Base-by-base conservation (phyloP, 768 basidiomycete species). In the Coprinopsis sp. region DNA sequence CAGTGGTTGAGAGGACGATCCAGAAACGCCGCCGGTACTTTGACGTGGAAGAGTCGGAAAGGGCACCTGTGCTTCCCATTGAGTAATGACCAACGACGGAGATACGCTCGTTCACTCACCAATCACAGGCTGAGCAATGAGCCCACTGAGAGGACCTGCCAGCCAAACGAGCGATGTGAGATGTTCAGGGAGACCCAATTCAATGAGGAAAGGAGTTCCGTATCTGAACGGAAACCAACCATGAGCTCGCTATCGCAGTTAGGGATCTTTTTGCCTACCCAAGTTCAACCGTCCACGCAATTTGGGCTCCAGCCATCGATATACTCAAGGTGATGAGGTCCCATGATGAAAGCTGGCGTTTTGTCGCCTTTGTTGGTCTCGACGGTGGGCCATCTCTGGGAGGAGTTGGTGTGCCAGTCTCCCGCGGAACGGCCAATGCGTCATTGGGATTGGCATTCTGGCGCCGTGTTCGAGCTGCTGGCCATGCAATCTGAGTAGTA, bases 121-220 rank as follows among this genome's bases (percentile, higher is more conserved):
- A 56, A 99, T 96, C 46, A 98, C 74, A n/a, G 96, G 96, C 63
- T 99, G 96, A 4, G 93, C 93, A 41, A 99, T 71, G 37, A 99
- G 73, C 13, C 96, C 96, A 51, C 90, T 92, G 50, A 99, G 91
- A 4, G 96, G 96, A 8, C 95, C 89, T 47, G 88, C 89, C 30
- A 91, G 75, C 96, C 96, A 99, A 28, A 99, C 95, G 6, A 97
- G 77, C 44, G 90, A 87, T 0, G 96, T 97, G 13, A 93, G 70
- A 60, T 91, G 84, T 60, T 93, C 94, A 0, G 91, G 84, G 22
- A 98, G 65, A 42, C 76, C 76, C 33, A 78, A 68, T 16, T 55
- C 55, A 12, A 95, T 74, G 30, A 98, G 72, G 64, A 96, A 96
- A 1, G 95, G 95, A 4, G 95, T 97, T 29, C 95, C 95, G 58